These are phyloP conservation scores for Colletotrichum sp. DNA, from an alignment of 2,329 filamentous ascomycete genomes.

Conservation along the genomic window DNA sequence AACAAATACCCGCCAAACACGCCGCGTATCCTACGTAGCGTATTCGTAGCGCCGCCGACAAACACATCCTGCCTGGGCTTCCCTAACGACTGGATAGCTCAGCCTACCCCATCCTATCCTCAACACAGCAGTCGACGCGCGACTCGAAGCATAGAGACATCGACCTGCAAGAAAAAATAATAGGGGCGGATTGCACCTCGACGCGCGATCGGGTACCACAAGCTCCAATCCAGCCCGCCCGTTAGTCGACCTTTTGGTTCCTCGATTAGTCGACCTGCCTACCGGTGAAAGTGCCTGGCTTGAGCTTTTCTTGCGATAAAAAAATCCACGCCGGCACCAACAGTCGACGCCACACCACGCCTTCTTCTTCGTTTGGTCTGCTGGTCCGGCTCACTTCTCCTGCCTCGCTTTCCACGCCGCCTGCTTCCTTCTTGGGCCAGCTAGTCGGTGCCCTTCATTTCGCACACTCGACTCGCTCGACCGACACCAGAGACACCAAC, in stretches of 20 bases:
- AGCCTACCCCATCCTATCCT: background rate
- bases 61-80: background rate
- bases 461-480: conserved; percentile 2
- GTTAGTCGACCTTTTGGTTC: background rate
- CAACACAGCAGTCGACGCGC: background rate
- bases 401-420: conserved; percentile 15
- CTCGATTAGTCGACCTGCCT: background rate
- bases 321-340: background rate
- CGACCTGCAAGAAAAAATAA: background rate
- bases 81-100: background rate
- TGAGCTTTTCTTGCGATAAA: background rate
- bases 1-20: background rate
- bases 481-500: background rate
- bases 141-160: background rate
- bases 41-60: background rate
- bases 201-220: conserved; percentile 13
- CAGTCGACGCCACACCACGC: conserved; percentile 17
- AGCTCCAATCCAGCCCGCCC: background rate
- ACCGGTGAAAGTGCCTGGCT: background rate
- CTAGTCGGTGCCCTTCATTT: conserved; percentile 20
- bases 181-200: conserved; percentile 13
- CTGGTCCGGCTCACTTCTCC: background rate
- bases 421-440: conserved; percentile 14
- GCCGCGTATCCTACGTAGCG: background rate
- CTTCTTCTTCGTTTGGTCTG: background rate